Percentiles rank a stretch among this genome's conserved stretches.
Conservation (phyloP, 1,284 basidiomycete species). For the Apiotrichum brassicae region DNA sequence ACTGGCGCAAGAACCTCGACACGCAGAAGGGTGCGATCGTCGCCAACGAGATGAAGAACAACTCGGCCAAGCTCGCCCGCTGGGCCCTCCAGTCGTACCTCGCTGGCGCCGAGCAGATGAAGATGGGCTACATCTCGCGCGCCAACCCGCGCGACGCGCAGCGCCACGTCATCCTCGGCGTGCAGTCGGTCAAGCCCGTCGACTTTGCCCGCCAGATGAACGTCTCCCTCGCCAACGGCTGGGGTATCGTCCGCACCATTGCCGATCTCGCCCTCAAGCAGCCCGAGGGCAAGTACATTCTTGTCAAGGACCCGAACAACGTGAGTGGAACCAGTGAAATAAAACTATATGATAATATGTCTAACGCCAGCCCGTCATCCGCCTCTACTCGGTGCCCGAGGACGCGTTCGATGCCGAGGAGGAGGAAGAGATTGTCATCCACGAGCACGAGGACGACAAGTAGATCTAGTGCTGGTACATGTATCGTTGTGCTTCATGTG, state of each 20-base stretch:
- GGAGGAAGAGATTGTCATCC: conserved; percentile 61
- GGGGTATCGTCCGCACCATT: conserved; percentile 95
- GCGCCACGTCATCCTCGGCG: conserved; percentile 91
- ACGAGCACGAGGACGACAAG: conserved; percentile 24
- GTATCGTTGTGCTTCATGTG: conserved; percentile 3
- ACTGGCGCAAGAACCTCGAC: conserved; percentile 95
- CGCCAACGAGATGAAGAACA: conserved; percentile 99
- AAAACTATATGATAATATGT: conserved; percentile 1
- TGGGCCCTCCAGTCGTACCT: conserved; percentile 96
- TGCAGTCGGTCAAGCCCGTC: conserved; percentile 86
- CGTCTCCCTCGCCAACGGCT: conserved; percentile 90
- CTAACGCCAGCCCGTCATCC: conserved; percentile 69
- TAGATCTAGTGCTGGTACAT: conserved; percentile 12
- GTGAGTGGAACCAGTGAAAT: conserved; percentile 50
- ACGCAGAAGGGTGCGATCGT: conserved; percentile 95
- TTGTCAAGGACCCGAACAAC: conserved; percentile 94
- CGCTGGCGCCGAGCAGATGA: conserved; percentile 93
- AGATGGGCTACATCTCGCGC: conserved; percentile 91
- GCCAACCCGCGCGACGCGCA: conserved; percentile 89
- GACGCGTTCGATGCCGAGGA: conserved; percentile 78
- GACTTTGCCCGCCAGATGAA: conserved; percentile 96
- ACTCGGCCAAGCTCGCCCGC: conserved; percentile 94
- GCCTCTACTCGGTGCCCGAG: conserved; percentile 84
- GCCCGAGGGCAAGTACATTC: conserved; percentile 91
- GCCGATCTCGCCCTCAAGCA: conserved; percentile 88